These are phyloP conservation scores for Candida ipomoeae DNA, from an alignment of 805 yeast genomes.

Conservation along the genomic window DNA sequence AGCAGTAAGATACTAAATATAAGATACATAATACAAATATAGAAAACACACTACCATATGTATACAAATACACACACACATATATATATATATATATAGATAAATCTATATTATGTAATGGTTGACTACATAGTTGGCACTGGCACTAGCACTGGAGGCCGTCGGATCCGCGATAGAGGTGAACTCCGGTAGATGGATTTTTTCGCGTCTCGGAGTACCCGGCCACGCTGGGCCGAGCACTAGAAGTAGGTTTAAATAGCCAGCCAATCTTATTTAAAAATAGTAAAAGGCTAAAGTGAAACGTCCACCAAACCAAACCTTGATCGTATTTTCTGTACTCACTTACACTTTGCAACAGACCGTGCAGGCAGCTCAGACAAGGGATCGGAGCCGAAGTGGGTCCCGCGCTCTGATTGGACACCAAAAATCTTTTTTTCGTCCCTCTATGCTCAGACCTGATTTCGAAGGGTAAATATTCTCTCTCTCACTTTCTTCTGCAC, in stretches of 20 bases:
- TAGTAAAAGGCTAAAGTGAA: not conserved
- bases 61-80: no score
- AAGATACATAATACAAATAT: no score
- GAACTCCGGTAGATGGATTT: not conserved
- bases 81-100: no score
- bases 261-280: not conserved
- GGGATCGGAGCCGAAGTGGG: constrained; percentile 15
- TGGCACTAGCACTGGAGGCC: not conserved
- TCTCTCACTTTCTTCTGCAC: constrained; percentile 7
- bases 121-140: no score
- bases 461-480: constrained; percentile 6
- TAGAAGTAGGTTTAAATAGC: not conserved
- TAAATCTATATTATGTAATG: no score
- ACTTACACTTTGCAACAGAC: no score
- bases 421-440: constrained; percentile 15
- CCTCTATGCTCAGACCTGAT: constrained; percentile 8
- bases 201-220: constrained; percentile 5
- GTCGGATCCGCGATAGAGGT: not conserved
- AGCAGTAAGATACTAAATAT: no score
- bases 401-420: constrained; percentile 19
- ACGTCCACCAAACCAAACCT: not conserved
- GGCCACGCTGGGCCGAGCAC: constrained; percentile 4
- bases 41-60: no score
- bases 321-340: no score
- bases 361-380: not conserved